A percentile compares a stretch with the other conserved stretches of the same genome.
Conservation (phyloP, 2,329 filamentous ascomycete species). For the Teratosphaeria pseudoeucalypti region DNA sequence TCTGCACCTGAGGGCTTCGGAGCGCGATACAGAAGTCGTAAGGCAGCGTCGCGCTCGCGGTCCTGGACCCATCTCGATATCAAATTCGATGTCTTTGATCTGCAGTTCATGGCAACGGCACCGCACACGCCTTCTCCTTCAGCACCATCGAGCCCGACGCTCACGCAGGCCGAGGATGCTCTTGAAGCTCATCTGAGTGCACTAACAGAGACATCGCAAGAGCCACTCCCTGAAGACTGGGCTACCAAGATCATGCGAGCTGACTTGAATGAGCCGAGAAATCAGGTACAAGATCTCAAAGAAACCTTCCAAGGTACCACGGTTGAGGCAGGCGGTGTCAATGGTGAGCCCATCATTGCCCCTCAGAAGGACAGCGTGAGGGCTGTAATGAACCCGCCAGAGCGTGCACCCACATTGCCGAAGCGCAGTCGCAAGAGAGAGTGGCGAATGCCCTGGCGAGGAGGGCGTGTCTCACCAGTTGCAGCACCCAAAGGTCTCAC, state of each 20-base stretch:
- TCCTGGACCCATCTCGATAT: not conserved
- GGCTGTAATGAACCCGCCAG: slow-evolving; percentile 22
- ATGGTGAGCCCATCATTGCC: not conserved
- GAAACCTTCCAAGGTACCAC: not conserved
- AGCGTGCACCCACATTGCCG: slow-evolving; percentile 27
- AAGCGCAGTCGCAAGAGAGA: slow-evolving; percentile 34
- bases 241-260: too few species aligned
- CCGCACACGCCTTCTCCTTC: slow-evolving; percentile 6
- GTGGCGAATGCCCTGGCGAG: slow-evolving; percentile 11
- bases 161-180: slow-evolving; percentile 37
- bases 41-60: not conserved
- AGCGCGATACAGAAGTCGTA: not conserved
- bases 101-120: slow-evolving; percentile 6
- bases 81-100: slow-evolving; percentile 5
- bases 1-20: not conserved
- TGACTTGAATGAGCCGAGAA: not conserved
- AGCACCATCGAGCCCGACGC: slow-evolving; percentile 30
- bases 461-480: not conserved
- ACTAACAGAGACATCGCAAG: slow-evolving; percentile 10
- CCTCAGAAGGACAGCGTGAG: slow-evolving; percentile 15
- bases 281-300: not conserved
- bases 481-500: not conserved
- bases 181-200: slow-evolving; percentile 17
- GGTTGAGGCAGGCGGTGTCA: not conserved
- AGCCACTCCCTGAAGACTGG: too few species aligned